These are phyloP conservation scores for Cyclocybe cylindracea DNA, from an alignment of 768 basidiomycete species.

Conservation along the genomic window DNA sequence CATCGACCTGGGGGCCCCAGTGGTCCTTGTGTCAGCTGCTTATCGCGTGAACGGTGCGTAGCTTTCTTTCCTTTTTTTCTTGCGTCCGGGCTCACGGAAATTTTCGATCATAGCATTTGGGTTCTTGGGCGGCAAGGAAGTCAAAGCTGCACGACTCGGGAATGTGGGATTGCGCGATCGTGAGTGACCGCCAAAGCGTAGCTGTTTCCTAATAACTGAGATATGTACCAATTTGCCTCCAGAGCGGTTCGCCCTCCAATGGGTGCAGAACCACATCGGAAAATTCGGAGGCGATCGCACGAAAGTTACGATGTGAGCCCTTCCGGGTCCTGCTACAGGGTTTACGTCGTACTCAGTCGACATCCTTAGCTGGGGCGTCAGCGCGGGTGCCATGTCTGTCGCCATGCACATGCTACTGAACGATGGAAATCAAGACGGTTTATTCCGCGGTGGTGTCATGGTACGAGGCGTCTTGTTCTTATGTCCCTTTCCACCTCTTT, in stretches of 20 bases:
- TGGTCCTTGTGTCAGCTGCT: constrained; percentile 12
- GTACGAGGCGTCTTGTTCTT: neutral
- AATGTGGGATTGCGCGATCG: constrained; percentile 12
- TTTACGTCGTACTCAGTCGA: neutral
- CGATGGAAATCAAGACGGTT: neutral
- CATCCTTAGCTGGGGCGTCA: constrained; percentile 1
- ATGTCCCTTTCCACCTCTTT: no score
- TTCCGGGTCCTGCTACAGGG: neutral
- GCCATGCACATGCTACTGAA: neutral
- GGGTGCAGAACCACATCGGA: no score
- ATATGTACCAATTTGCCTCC: no score
- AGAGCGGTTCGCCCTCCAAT: no score
- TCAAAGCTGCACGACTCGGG: constrained; percentile 6
- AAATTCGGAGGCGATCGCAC: no score
- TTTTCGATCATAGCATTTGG: constrained; percentile 1
- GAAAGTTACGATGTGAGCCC: constrained; percentile 1
- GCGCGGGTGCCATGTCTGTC: neutral
- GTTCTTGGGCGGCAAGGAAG: constrained; percentile 10
- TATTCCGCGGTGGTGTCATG: neutral
- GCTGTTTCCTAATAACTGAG: no score
- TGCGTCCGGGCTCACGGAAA: no score
- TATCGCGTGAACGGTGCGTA: constrained; percentile 9
- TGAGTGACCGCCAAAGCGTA: neutral
- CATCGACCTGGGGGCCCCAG: constrained; percentile 9
- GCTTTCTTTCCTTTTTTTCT: neutral